Evolutionary conservation across 257 asterid species (phyloP), one percentile per base, ranked within the genome.

Genomic region (Petrea volubilis): DNA sequence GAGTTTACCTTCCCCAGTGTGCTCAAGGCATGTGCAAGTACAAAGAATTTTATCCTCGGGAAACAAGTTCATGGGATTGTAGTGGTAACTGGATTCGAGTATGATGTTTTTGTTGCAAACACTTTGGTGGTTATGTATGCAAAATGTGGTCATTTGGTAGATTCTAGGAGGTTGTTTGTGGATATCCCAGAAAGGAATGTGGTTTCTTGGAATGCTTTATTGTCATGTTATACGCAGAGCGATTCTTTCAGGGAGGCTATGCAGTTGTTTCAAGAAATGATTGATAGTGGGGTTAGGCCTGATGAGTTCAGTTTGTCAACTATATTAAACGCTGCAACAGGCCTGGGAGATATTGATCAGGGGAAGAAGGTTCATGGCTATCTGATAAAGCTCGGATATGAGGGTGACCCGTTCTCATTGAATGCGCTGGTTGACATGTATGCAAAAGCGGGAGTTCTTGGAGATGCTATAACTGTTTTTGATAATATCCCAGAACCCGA

Each of bases 381-480:
- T 79, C 70, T 88, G 68, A 76, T 86, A 62, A 90, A 88, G 74
- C 88, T 86, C 23, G 93, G 95, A 55, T 88, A 82, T 21, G 84
- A 86, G 65, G 44, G 29, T 44, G 97, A 90, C 74, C 84, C 87
- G 0, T 90, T 84, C 82, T 90, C 97, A 20, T 77, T 56, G 46
- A 90, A 90, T 77, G 95, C 97, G 33, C 83, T 90, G 33, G 80
- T 90, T 67, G 95, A 90, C 72, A 90, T 90, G 93, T 88, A 88
- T 70, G 85, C 95, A 44, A 90, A 88, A 78, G 74, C 71, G 31
- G 88, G 95, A 61, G 64, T 68, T 64, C 86, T 88, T 66, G 72
- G 79, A 73, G 90, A 81, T 60, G 86, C 91, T 0, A 43, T 75
- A 25, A 9, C 80, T 27, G 97, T 77, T 76, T 88, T 86, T 23